phyloP scores from a whole-genome alignment of 352 stramenopile species.

The Globisporangium middletonii region DNA sequence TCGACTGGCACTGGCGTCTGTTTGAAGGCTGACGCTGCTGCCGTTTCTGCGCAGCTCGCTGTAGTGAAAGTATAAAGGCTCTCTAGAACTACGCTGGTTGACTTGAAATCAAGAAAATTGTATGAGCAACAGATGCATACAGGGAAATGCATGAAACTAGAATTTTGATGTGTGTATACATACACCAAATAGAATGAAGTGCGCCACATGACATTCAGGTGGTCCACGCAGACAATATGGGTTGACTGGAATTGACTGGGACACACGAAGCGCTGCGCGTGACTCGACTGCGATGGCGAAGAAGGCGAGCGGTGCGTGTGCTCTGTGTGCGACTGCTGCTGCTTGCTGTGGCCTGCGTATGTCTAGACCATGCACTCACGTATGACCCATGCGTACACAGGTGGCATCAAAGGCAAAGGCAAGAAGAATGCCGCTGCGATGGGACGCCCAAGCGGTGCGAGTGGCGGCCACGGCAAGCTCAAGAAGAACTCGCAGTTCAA shows the following conservation, averaged over 20 bases:
- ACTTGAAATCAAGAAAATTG: too few species aligned
- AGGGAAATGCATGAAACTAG: too few species aligned
- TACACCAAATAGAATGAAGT: too few species aligned
- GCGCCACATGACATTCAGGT: too few species aligned
- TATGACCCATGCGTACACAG: not conserved
- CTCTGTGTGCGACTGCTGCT: not conserved
- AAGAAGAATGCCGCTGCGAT: slow-evolving; percentile 14
- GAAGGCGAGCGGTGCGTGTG: slow-evolving; percentile 26
- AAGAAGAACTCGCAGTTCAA: slow-evolving; percentile 67
- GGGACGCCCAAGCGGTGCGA: not conserved
- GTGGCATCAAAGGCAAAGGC: slow-evolving; percentile 14
- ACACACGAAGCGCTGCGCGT: slow-evolving; percentile 1
- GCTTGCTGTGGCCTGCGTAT: too few species aligned
- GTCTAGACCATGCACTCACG: not conserved
- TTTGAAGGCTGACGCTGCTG: too few species aligned
- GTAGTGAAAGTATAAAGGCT: too few species aligned
- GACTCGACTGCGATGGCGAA: slow-evolving; percentile 34
- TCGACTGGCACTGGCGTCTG: too few species aligned
- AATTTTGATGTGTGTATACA: too few species aligned
- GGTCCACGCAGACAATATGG: not conserved
- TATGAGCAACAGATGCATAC: too few species aligned
- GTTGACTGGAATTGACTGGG: slow-evolving; percentile 8
- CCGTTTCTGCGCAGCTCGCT: too few species aligned
- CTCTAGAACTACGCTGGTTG: too few species aligned
- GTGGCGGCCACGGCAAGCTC: slow-evolving; percentile 27